phyloP scores from a whole-genome alignment of 1,139 yeast genomes.

The Pichia sp. region DNA sequence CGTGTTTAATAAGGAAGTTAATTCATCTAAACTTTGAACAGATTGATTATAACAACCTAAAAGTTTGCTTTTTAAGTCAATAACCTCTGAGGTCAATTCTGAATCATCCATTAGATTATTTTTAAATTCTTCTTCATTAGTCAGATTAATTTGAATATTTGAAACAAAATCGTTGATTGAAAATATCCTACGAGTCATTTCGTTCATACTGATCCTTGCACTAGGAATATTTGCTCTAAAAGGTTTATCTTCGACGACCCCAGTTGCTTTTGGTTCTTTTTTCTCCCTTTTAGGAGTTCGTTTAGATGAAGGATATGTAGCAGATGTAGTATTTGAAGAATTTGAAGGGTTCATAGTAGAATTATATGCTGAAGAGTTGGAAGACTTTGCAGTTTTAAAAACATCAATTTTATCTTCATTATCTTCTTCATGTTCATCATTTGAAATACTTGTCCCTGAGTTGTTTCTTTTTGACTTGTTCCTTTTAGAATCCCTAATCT shows the following conservation, averaged over 20 bases:
- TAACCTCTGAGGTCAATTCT: constrained; percentile 25
- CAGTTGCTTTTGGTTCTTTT: constrained; percentile 27
- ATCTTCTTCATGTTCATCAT: constrained; percentile 11
- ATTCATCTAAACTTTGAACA: constrained; percentile 55
- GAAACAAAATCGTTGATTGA: constrained; percentile 89
- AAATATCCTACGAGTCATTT: constrained; percentile 79
- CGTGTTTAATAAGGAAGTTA: constrained; percentile 57
- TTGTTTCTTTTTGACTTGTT: constrained; percentile 3
- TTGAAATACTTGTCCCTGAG: constrained; percentile 2
- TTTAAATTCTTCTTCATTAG: constrained; percentile 55
- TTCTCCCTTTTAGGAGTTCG: constrained; percentile 13
- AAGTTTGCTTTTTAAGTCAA: constrained; percentile 29
- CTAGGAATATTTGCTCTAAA: constrained; percentile 81
- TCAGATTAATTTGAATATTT: constrained; percentile 74
- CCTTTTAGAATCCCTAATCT: constrained; percentile 7
- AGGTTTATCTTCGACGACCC: constrained; percentile 49
- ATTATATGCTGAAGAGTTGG: background rate
- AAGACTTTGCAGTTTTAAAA: background rate
- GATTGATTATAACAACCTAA: constrained; percentile 52
- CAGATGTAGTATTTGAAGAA: background rate
- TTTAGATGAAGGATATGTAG: constrained; percentile 8
- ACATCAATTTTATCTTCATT: constrained; percentile 1
- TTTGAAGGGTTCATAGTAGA: background rate
- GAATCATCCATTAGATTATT: constrained; percentile 28
- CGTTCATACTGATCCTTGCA: constrained; percentile 64